phyloP scores from a whole-genome alignment of 2,329 filamentous ascomycete genomes.

The Aureobasidium subglaciale region DNA sequence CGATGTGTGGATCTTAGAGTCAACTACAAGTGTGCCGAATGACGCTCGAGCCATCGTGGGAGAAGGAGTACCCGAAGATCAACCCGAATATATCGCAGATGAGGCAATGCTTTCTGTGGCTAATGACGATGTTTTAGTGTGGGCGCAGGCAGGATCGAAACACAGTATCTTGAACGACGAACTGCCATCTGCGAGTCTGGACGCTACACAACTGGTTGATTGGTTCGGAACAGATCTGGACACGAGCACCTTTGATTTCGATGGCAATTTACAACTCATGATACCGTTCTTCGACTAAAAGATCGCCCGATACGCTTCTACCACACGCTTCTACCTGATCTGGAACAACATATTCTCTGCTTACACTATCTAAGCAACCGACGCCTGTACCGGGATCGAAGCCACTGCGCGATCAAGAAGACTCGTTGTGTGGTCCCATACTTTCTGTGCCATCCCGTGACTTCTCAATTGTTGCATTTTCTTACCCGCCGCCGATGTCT shows the following conservation, averaged over 20 bases:
- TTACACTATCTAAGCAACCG: too few relatives aligned
- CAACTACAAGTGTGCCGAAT: too few relatives aligned
- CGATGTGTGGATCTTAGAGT: neutral
- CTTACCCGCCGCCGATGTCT: constrained; percentile 1
- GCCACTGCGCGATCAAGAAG: constrained; percentile 8
- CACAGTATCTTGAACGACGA: neutral
- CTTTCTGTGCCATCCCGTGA: constrained; percentile 11
- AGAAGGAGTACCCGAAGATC: neutral
- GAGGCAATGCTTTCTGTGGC: neutral
- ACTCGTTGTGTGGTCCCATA: constrained; percentile 16
- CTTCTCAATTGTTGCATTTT: constrained; percentile 12
- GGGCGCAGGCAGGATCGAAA: neutral
- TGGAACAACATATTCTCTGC: too few relatives aligned
- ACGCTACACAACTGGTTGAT: neutral
- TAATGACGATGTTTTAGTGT: neutral
- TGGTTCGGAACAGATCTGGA: neutral
- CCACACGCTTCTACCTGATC: neutral
- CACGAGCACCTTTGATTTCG: constrained; percentile 2
- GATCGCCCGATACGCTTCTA: neutral
- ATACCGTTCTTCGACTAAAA: neutral
- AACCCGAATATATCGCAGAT: neutral
- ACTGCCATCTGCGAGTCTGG: neutral
- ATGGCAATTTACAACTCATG: neutral
- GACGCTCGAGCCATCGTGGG: too few relatives aligned
- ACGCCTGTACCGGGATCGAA: too few relatives aligned